Conservation (phyloP, 306 rosid species). For the Cucurbita moschata region DNA sequence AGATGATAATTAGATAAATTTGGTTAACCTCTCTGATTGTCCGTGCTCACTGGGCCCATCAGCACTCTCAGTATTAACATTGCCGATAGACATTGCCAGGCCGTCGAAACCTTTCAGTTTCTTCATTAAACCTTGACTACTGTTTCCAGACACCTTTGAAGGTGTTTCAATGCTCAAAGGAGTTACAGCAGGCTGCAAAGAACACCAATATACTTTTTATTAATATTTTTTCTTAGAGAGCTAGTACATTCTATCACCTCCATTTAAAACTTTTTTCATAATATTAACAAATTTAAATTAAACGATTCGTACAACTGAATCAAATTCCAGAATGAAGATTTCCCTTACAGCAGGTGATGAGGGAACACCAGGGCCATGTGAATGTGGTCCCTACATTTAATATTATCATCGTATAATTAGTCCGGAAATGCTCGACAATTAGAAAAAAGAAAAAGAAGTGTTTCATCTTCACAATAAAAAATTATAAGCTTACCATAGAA, state of each 20-base stretch:
- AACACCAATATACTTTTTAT: background rate
- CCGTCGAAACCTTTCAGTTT: slow-evolving; percentile 78
- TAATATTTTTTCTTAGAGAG: background rate
- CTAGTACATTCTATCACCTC: background rate
- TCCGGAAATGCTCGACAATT: background rate
- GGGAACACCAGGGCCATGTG: slow-evolving; percentile 62
- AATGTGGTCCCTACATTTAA: slow-evolving; percentile 37
- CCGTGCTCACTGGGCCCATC: slow-evolving; percentile 46
- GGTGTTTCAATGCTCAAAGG: slow-evolving; percentile 53
- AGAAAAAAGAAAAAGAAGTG: background rate
- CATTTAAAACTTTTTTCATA: too few relatives aligned
- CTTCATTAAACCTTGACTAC: slow-evolving; percentile 55
- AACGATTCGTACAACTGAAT: too few relatives aligned
- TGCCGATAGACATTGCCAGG: slow-evolving; percentile 93
- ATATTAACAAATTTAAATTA: too few relatives aligned
- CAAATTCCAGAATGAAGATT: background rate
- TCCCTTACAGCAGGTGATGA: slow-evolving; percentile 64
- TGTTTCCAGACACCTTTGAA: slow-evolving; percentile 62
- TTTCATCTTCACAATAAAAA: background rate
- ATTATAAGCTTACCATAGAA: slow-evolving; percentile 48
- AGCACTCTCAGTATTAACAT: slow-evolving; percentile 42
- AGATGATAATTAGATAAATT: background rate
- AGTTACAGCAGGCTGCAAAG: slow-evolving; percentile 39
- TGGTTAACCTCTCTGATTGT: slow-evolving; percentile 62
- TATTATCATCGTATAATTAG: background rate